Percentiles rank a stretch among this genome's conserved stretches.
Evolutionary conservation across 768 basidiomycete genomes (phyloP).

Genomic region (Gymnopilus junonius): DNA sequence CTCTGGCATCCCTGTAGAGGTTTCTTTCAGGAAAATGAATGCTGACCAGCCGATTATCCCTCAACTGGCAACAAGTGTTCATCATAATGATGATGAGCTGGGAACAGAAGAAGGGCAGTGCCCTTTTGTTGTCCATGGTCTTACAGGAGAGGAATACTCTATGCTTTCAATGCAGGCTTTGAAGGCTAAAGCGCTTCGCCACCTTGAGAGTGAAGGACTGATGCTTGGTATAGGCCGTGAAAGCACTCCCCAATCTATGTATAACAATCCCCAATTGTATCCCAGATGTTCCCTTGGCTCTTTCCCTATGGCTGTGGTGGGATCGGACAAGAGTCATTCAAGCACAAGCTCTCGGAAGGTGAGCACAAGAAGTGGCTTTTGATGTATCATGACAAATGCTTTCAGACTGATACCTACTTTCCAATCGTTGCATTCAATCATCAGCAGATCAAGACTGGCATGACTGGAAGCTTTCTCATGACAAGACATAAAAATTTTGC

Average conservation of each 20-base stretch:
- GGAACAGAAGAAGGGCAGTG: constrained; percentile 35
- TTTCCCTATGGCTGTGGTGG: constrained; percentile 42
- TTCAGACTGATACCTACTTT: constrained; percentile 41
- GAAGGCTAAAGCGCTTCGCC: constrained; percentile 28
- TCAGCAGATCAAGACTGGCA: constrained; percentile 23
- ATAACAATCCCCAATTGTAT: too few species aligned
- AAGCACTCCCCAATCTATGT: neutral
- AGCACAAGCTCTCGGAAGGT: constrained; percentile 16
- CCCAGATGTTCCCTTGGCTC: constrained; percentile 34
- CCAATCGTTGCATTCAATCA: constrained; percentile 45
- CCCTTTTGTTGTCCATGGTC: constrained; percentile 42
- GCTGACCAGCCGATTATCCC: constrained; percentile 17
- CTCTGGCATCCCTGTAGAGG: constrained; percentile 23
- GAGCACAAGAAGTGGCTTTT: constrained; percentile 29
- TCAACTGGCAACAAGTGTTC: constrained; percentile 26
- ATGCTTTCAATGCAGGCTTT: constrained; percentile 19
- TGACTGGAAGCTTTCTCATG: constrained; percentile 9
- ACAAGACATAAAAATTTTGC: neutral
- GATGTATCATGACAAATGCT: constrained; percentile 40
- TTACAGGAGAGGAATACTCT: constrained; percentile 30
- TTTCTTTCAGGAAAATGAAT: constrained; percentile 25
- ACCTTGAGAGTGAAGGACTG: constrained; percentile 30
- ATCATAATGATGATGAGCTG: constrained; percentile 32
- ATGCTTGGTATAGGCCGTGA: constrained; percentile 34
- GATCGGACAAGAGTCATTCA: constrained; percentile 18